Evolutionary conservation across 176 grass and related monocot genomes (phyloP), one percentile per base, ranked within the genome.

Genomic region (Eleusine coracana): DNA sequence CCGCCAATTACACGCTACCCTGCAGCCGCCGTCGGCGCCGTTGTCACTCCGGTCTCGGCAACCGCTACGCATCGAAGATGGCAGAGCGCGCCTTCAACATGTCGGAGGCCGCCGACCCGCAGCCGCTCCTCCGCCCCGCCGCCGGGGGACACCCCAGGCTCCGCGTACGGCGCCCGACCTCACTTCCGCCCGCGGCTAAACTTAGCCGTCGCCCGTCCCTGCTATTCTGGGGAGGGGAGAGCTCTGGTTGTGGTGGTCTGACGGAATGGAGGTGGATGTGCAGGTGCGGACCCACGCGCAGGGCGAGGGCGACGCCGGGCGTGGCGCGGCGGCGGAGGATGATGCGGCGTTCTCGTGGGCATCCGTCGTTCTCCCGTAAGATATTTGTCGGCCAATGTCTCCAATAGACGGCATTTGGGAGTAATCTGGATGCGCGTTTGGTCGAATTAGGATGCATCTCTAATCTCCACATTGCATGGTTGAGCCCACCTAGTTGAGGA

Each of bases 291-390:
- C 79, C 21, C 42, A 87, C 37, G 86, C 83, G 81, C 95, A 88
- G 74, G 88, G 70, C 77, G 48, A 74, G 52, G 74, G 42, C 36
- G 62, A 5, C 6, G 45, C 78, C 56, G 86, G 68, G 11, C 71
- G 58, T 9, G 84, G 73, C 75, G 78, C 62, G 48, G 41, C 75
- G 13, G 27, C 61, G 7, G 73, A 65, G 17, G 41, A 34, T 2
- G 77, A 63, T 11, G 49, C 44, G 21, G 27, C 76, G 7, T 89
- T 93, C 83, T 82, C 86, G 21, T 95, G 86, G 87, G 31, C 89
- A 13, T 77, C 89, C 73, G 36, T 98, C 80, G 18, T 98, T 80
- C 60, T 92, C 21, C 96, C 93, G 93, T 98, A 90, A 93, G 87
- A 52, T 20, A 48, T 66, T 62, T 25, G 16, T 48, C 5, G 0